phyloP scores from a whole-genome alignment of 148 eudicot species.

The Chenopodium formosanum region DNA sequence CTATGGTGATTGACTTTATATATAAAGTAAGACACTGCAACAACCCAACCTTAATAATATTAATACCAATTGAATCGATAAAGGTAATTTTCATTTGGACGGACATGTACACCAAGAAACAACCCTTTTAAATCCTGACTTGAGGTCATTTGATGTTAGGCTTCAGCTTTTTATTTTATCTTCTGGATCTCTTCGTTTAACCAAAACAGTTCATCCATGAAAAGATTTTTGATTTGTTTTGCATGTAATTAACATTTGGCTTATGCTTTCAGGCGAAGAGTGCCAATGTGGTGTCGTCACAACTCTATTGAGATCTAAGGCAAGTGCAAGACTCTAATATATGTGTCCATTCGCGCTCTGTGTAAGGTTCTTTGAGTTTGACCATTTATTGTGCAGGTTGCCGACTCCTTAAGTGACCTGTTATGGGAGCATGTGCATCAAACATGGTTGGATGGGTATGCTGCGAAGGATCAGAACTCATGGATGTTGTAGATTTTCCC shows the following conservation, averaged over 20 bases:
- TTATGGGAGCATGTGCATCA: constrained; percentile 73
- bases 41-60: not conserved
- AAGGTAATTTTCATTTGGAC: no score
- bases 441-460: constrained; percentile 54
- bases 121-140: not conserved
- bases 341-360: not conserved
- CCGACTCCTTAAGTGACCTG: constrained; percentile 43
- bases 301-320: constrained; percentile 47
- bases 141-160: not conserved
- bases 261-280: constrained; percentile 41
- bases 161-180: not conserved
- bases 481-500: constrained; percentile 47
- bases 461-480: constrained; percentile 29
- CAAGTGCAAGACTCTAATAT: constrained; percentile 27
- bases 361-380: constrained; percentile 10
- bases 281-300: constrained; percentile 44
- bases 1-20: no score
- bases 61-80: not conserved
- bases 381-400: constrained; percentile 38
- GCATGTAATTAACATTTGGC: not conserved
- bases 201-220: no score
- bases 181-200: no score
- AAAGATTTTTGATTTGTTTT: not conserved
- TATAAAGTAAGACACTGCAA: no score
- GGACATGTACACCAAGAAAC: no score